Base-by-base conservation (phyloP, 257 asterid genomes). In the Solanum pimpinellifolium region DNA sequence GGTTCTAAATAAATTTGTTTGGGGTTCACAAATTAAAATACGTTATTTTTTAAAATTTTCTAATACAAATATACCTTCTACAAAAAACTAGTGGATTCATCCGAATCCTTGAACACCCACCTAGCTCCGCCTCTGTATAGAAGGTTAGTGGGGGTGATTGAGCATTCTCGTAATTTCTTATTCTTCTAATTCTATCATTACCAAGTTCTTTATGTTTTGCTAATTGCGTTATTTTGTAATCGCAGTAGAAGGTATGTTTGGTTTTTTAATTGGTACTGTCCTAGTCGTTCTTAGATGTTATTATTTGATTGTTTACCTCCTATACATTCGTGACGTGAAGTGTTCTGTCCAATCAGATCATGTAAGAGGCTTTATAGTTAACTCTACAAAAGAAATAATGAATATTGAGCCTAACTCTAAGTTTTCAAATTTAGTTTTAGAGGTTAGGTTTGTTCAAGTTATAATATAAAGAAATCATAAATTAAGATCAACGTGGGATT, bases 201-300 rank as follows among this genome's bases (percentile, higher is more conserved):
- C 72, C 9, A 0, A 65, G 0, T 65, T 9, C 12, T 65, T 65
- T n/a, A 7, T 65, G 1, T 12, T n/a, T n/a, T n/a, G 1, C 12
- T 65, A n/a, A 65, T 65, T 11, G 3, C 33, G 11, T 65, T 62
- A 62, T 62, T 23, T 2, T 25, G 3, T 23, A 23, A 23, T 23
- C 31, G 27, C 4, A 23, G 11, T 3, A 62, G 7, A 23, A 62
- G 16, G 15, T 62, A 62, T 62, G 29, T 62, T 62, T 62, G 29
- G 62, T 52, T 18, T 62, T 62, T 11, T 62, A 62, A 23, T 23
- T 62, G 31, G 14, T 62, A 62, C 1, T 62, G 31, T 62, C 1
- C 31, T 23, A 23, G 70, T 66, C 18, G 81, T 6, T 52, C 9
- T 73, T 72, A 72, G 16, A 20, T 31, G 37, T 65, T 65, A 69